Conservation (phyloP, 257 asterid genomes). For the Solanum piurae region DNA sequence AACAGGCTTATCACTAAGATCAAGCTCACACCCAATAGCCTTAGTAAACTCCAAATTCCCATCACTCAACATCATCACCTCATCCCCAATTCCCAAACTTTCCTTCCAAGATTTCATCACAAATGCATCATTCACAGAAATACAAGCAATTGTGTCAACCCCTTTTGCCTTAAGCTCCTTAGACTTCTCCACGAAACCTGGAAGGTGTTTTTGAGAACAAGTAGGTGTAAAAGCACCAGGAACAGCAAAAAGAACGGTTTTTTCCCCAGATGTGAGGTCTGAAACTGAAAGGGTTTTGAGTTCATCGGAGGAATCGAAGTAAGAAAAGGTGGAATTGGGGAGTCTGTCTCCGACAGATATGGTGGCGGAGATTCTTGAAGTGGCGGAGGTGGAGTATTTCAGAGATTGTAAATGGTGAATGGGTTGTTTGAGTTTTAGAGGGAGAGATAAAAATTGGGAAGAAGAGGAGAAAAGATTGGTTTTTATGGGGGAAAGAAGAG, state of each 20-base stretch:
- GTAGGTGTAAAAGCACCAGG: conserved; percentile 98
- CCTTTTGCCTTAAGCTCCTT: conserved; percentile 76
- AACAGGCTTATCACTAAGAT: conserved; percentile 80
- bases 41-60: conserved; percentile 75
- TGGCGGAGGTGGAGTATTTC: conserved; percentile 12
- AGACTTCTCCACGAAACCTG: conserved; percentile 70
- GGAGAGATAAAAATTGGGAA: conserved; percentile 10
- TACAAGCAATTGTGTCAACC: conserved; percentile 71
- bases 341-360: conserved; percentile 85
- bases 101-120: conserved; percentile 96
- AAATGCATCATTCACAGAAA: conserved; percentile 85
- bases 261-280: conserved; percentile 65
- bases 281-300: conserved; percentile 70
- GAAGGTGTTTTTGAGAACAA: conserved; percentile 89
- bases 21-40: conserved; percentile 83
- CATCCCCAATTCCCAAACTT: conserved; percentile 50
- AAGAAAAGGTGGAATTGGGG: conserved; percentile 75
- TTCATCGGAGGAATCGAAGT: conserved; percentile 68
- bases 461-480: conserved; percentile 13
- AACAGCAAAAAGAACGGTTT: conserved; percentile 66
- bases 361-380: conserved; percentile 50
- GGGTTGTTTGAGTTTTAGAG: not conserved
- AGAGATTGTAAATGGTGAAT: not conserved
- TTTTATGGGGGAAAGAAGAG: conserved; percentile 12
- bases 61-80: conserved; percentile 42